These are phyloP conservation scores for Rubia peregrina DNA, from an alignment of 305 asterid genomes.

Conservation along the genomic window DNA sequence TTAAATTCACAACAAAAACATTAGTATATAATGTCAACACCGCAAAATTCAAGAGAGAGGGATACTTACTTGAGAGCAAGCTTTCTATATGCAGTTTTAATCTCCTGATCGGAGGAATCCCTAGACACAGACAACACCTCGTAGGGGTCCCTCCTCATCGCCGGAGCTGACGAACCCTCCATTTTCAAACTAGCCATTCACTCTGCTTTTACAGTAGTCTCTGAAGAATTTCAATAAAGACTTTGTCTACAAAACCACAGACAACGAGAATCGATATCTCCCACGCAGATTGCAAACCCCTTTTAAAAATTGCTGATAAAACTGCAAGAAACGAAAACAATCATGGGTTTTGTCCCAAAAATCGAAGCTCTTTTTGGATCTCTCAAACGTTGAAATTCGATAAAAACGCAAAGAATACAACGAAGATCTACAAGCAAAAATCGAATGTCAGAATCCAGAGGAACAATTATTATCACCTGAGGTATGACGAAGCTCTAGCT, in stretches of 20 bases:
- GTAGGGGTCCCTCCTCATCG: conserved; percentile 79
- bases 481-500: neutral
- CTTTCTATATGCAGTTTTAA: conserved; percentile 90
- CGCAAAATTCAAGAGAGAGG: conserved; percentile 3
- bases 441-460: conserved; percentile 8
- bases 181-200: conserved; percentile 50
- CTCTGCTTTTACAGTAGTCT: conserved; percentile 14
- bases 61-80: conserved; percentile 86
- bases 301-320: conserved; percentile 1
- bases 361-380: conserved; percentile 23
- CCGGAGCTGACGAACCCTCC: conserved; percentile 70
- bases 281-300: conserved; percentile 10
- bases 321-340: conserved; percentile 3
- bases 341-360: conserved; percentile 9
- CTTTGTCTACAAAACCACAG: conserved; percentile 46
- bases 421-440: conserved; percentile 16
- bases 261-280: conserved; percentile 16
- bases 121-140: conserved; percentile 80
- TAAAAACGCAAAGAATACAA: neutral
- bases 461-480: conserved; percentile 6
- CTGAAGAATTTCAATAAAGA: conserved; percentile 1
- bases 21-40: neutral
- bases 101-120: conserved; percentile 94
- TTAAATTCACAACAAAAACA: neutral
- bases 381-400: neutral